Conservation (phyloP, 139 green algal genomes). For the Chlorokybus atmophyticus region DNA sequence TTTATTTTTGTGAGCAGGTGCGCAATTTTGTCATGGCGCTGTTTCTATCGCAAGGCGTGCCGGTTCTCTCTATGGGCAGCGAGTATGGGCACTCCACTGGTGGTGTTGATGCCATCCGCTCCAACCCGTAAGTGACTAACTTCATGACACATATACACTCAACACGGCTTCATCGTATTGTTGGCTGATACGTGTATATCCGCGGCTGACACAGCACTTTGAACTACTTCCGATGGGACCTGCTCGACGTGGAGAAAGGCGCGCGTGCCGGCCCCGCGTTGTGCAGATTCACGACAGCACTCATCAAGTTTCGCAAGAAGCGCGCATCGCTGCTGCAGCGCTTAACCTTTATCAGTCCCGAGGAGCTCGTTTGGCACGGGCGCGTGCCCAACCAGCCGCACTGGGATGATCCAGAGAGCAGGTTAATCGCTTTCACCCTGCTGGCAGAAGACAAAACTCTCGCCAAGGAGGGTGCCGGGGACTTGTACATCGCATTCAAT, state of each 20-base stretch:
- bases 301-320: conserved; percentile 13
- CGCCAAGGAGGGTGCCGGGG: conserved; percentile 23
- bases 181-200: neutral
- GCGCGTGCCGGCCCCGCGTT: no score
- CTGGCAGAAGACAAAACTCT: conserved; percentile 1
- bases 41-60: conserved; percentile 70
- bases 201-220: neutral
- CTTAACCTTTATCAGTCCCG: neutral
- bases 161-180: neutral
- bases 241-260: conserved; percentile 2
- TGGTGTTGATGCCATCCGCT: conserved; percentile 31
- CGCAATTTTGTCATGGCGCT: conserved; percentile 75
- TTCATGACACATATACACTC: neutral
- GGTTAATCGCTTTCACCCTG: no score
- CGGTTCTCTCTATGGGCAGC: conserved; percentile 86
- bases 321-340: conserved; percentile 19
- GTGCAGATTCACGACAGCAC: conserved; percentile 1
- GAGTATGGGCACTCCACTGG: conserved; percentile 65
- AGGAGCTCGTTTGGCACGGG: conserved; percentile 78
- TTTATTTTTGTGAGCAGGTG: no score
- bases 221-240: conserved; percentile 6
- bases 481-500: conserved; percentile 89
- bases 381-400: conserved; percentile 46
- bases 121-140: neutral
- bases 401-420: conserved; percentile 56